Base-by-base conservation (phyloP, 768 basidiomycete species). In the Terana coerulea region DNA sequence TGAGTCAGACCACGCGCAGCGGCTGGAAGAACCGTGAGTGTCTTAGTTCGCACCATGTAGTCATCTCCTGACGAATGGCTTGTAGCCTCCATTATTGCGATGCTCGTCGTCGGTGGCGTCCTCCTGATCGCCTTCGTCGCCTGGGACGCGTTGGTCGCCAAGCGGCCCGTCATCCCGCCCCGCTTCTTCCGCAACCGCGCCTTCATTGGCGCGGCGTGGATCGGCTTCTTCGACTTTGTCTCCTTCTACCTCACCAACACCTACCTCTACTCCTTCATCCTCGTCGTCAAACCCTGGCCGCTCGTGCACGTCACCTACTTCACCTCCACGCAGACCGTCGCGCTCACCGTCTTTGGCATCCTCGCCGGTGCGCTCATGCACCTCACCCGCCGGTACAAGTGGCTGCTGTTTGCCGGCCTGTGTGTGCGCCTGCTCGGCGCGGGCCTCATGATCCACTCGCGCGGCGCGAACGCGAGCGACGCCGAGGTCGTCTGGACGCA, bases 241-340 rank as follows among this genome's bases (percentile, higher is more conserved):
- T 80, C 82, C 2, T 84, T 79, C 69, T 84, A 79, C 71, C 73
- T 91, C 40, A 83, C 86, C 0, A 84, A 71, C 66, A 81, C 84
- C 9, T 90, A 89, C 61, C 77, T 88, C 15, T 90, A 80, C 70
- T 84, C 83, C 1, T 88, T 82, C 64, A 75, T 85, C 34, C 51
- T 78, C 49, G 66, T 65, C 26, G 57, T 60, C 22, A 61, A 60
- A 55, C 40, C 47, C 12, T 60, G 60, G 59, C 57, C 72, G 36
- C 58, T 71, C 51, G 61, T 66, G 41, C 59, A 70, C 49, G 68
- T 67, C 61, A 64, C 62, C 30, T 61, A 61, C 62, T 74, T 73
- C 55, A 61, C 65, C 30, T 65, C 69, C 24, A 72, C 69, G 2
- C 68, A 75, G 56, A 72, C 70, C 15, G 64, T 77, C 49, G 66